Evolutionary conservation across 805 yeast species (phyloP).

Genomic region (Suhomyces kilbournensis): DNA sequence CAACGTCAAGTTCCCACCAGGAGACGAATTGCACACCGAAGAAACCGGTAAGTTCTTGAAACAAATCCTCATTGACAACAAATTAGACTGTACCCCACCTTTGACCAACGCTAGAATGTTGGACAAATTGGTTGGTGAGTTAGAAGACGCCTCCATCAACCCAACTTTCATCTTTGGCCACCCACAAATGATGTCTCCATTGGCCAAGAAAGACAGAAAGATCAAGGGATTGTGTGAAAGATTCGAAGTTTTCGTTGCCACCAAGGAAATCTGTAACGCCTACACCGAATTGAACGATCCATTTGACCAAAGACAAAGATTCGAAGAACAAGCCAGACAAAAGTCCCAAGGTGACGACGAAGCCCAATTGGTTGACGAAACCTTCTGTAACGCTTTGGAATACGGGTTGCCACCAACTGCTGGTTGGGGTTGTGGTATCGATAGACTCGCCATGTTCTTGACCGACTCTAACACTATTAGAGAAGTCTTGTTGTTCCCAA

Average conservation of each 20-base stretch:
- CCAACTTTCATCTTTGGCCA: slow-evolving; percentile 98
- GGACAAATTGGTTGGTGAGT: slow-evolving; percentile 95
- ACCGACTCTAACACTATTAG: slow-evolving; percentile 95
- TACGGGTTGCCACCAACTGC: slow-evolving; percentile 99
- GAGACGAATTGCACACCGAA: slow-evolving; percentile 88
- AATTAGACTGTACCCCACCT: slow-evolving; percentile 86
- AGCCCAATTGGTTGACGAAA: slow-evolving; percentile 95
- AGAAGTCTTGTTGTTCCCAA: slow-evolving; percentile 97
- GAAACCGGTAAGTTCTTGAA: slow-evolving; percentile 92
- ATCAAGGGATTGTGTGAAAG: slow-evolving; percentile 96
- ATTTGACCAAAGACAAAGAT: slow-evolving; percentile 94
- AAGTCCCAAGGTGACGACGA: slow-evolving; percentile 99
- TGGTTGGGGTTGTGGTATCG: slow-evolving; percentile 99
- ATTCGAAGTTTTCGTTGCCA: slow-evolving; percentile 97
- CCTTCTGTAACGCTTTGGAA: slow-evolving; percentile 95
- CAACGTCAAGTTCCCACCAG: slow-evolving; percentile 90
- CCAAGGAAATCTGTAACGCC: slow-evolving; percentile 97
- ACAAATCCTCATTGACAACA: slow-evolving; percentile 70
- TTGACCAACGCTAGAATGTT: slow-evolving; percentile 98
- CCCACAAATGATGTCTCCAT: slow-evolving; percentile 99
- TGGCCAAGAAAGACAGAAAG: slow-evolving; percentile 92
- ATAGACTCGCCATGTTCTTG: slow-evolving; percentile 96
- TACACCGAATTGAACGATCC: slow-evolving; percentile 99
- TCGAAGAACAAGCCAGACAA: slow-evolving; percentile 98
- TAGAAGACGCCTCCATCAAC: slow-evolving; percentile 90